Base-by-base conservation (phyloP, 441 rosid genomes). In the Metrosideros polymorpha region DNA sequence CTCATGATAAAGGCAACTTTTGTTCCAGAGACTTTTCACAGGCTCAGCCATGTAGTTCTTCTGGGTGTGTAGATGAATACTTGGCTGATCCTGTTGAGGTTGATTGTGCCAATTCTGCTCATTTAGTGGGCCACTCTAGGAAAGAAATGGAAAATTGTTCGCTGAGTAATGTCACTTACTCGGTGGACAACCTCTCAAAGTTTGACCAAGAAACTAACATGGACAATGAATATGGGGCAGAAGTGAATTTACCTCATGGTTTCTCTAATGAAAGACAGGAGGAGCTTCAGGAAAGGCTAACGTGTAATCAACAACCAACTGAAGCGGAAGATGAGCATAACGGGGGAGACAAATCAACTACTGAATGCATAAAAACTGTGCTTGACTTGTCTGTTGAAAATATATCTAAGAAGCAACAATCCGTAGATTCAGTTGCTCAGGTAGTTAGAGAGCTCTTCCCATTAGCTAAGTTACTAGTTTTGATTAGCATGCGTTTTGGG, bases 1-100 rank as follows among this genome's bases (percentile, higher is more conserved):
- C 61, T 56, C 84, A 84, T 51, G 32, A 83, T 79, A 87, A 87
- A 83, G 87, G 87, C 84, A 85, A 85, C 19, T 57, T 56, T 86
- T 87, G 59, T 87, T 66, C 35, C 29, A 85, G 66, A 61, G 89
- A 85, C 85, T 77, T 63, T 22, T 24, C 51, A 35, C 83, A 84
- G 56, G 90, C 82, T 47, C 94, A 90, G 57, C 86, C 87, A 50
- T 82, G 91, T 84, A 89, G 89, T 89, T 89, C 94, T 63, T 87
- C 91, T 8, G 89, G 85, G 12, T 87, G 90, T 77, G 85, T 90
- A 85, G 94, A 91, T 61, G 92, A 87, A 85, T 92, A 86, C 90
- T 86, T 91, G 85, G 90, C 91, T 6, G 92, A 92, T 83, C 90
- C 90, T 45, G 86, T 84, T 39, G 93, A 91, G 59, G 84, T 82